phyloP scores from a whole-genome alignment of 148 eudicot genomes.

The Polygonum maritimum region DNA sequence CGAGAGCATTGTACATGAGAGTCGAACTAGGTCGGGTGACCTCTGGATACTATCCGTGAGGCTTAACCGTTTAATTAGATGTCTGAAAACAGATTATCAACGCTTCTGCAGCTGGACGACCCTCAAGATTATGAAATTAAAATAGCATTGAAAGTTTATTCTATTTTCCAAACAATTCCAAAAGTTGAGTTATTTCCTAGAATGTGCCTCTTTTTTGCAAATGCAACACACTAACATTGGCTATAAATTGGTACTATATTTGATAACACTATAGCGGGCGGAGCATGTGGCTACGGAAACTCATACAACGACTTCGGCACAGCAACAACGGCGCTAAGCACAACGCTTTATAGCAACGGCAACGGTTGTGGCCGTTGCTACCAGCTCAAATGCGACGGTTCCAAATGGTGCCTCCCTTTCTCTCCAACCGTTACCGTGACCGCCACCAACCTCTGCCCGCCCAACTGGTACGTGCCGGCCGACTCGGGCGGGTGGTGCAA shows the following conservation, averaged over 20 bases:
- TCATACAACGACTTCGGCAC: slow-evolving; percentile 27
- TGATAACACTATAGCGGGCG: slow-evolving; percentile 17
- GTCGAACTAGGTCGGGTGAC: no score
- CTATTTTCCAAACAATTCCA: no score
- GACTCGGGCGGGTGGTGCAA: slow-evolving; percentile 48
- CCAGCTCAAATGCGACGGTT: slow-evolving; percentile 27
- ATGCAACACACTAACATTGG: no score
- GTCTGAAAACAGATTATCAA: no score
- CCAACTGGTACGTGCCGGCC: slow-evolving; percentile 27
- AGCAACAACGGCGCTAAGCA: slow-evolving; percentile 34
- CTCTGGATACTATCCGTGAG: no score
- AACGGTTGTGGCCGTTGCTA: slow-evolving; percentile 35
- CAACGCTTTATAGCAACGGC: slow-evolving; percentile 34
- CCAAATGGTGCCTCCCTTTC: slow-evolving; percentile 23
- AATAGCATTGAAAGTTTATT: no score
- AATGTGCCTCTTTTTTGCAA: no score
- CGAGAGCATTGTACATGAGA: no score
- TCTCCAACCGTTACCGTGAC: slow-evolving; percentile 23
- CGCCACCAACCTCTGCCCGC: slow-evolving; percentile 48
- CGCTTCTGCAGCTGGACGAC: no score
- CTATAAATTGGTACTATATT: background rate
- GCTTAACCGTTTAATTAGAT: no score
- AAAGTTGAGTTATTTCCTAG: no score
- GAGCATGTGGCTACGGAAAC: slow-evolving; percentile 48
- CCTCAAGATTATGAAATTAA: no score